phyloP scores from a whole-genome alignment of 345 rosid genomes.

The Populus euphratica region DNA sequence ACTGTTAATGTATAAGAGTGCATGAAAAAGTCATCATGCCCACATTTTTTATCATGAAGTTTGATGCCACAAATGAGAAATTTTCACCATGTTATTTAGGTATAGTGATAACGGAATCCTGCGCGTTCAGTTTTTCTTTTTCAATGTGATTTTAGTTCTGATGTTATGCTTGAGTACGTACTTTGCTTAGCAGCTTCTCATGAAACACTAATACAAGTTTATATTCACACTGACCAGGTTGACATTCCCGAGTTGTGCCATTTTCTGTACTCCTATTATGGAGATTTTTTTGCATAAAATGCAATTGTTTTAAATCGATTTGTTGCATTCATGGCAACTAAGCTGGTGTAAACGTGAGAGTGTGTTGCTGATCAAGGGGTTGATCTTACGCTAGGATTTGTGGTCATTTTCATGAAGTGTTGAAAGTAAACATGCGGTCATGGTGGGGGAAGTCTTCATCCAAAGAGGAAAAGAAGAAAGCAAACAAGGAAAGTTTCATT shows the following conservation, averaged over 20 bases:
- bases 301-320: conserved; percentile 22
- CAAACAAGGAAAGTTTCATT: conserved; percentile 25
- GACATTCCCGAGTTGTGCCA: neutral
- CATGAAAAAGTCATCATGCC: neutral
- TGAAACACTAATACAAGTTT: conserved; percentile 5
- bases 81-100: neutral
- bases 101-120: neutral
- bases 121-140: neutral
- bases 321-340: conserved; percentile 20
- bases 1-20: neutral
- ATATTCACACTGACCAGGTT: neutral
- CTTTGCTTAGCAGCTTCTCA: neutral
- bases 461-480: conserved; percentile 30
- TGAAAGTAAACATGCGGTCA: conserved; percentile 35
- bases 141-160: neutral
- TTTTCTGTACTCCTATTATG: conserved; percentile 4
- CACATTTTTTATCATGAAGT: neutral
- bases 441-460: conserved; percentile 19
- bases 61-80: neutral
- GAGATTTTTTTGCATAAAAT: conserved; percentile 14
- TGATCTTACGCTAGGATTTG: conserved; percentile 22
- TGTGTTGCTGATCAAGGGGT: conserved; percentile 15
- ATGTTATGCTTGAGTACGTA: neutral
- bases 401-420: neutral
- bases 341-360: conserved; percentile 22